Base-by-base conservation (phyloP, 352 stramenopile species). In the Globisporangium perplexum region DNA sequence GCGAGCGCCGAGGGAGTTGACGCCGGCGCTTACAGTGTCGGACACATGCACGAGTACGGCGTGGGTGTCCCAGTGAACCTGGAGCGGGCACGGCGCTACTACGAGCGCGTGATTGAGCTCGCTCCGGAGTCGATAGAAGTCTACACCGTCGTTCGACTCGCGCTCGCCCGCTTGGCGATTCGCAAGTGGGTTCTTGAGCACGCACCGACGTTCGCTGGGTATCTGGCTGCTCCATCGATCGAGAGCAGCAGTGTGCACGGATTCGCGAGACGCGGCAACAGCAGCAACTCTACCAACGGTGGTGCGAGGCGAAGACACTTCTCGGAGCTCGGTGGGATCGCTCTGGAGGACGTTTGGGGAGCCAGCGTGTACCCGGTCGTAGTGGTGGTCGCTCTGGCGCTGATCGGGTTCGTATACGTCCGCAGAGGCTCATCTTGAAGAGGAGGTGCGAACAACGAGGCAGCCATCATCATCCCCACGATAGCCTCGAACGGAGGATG, bases 41-140 rank as follows among this genome's bases (percentile, higher is more conserved):
- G 79, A 4, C 67, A 81, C 53, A 89, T 93, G 68, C 71, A 88
- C 49, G 82, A 93, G 47, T 72, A 78, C 30, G 79, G 79, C 7
- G 58, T 83, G 23, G 72, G 74, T 15, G 63, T 90, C 15, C 24
- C 57, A 6, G 50, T 64, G 15, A 86, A 88, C 42, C 51, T 79
- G 14, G 62, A 73, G 2, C 68, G 82, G 31, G 79, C 82, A 0
- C 62, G 72, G 18, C 63, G 76, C 26, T 93, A 93, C 62, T 93
- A 90, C 60, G 28, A 63, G 18, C 71, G 76, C 5, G 69, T 75
- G 11, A 26, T 85, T 26, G 75, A 87, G 35, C 51, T 93, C 4
- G 72, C 74, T 5, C 50, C 64, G 5, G 60, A 23, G 18, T 56
- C 66, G 7, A 44, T 30, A 8, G 76, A 76, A 28, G 62, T 51